Evolutionary conservation across 176 grass and related monocot species (phyloP).

Genomic region (Puccinellia tenuiflora): DNA sequence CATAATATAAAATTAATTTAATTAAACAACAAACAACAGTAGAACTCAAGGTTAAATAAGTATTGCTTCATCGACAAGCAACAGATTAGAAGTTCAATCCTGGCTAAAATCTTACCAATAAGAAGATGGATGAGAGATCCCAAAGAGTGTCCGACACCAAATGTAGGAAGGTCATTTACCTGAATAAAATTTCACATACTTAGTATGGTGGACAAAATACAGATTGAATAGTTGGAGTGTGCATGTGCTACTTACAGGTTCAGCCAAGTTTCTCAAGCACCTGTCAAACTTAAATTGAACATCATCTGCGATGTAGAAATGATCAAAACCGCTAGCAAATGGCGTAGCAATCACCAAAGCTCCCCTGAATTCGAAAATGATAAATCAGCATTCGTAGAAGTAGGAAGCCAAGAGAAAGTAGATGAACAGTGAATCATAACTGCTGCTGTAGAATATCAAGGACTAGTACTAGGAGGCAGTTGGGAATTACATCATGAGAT

Average conservation of each 20-base stretch:
- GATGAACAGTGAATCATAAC: neutral
- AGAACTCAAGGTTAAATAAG: neutral
- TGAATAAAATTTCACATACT: slow-evolving; percentile 20
- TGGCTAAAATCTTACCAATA: slow-evolving; percentile 50
- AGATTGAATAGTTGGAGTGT: neutral
- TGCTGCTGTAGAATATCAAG: neutral
- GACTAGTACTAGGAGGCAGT: neutral
- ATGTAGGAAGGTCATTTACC: slow-evolving; percentile 85
- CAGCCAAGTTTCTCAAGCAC: slow-evolving; percentile 75
- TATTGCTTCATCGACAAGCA: neutral
- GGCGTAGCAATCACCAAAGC: slow-evolving; percentile 92
- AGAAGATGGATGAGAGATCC: slow-evolving; percentile 87
- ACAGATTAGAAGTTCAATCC: neutral
- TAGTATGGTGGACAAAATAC: slow-evolving; percentile 12
- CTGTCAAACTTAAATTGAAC: slow-evolving; percentile 92
- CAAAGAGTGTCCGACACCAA: slow-evolving; percentile 91
- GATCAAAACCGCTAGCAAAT: slow-evolving; percentile 82
- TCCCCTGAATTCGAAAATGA: slow-evolving; percentile 48
- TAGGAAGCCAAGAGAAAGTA: neutral
- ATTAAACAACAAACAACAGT: neutral
- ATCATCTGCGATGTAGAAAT: slow-evolving; percentile 96
- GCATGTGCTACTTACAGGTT: slow-evolving; percentile 49
- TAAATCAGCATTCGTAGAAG: slow-evolving; percentile 3
- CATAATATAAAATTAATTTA: slow-evolving; percentile 11
- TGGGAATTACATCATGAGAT: neutral